Percentiles rank a stretch among this genome's conserved stretches.
Conservation (phyloP, 306 rosid species). For the Malus asiatica region DNA sequence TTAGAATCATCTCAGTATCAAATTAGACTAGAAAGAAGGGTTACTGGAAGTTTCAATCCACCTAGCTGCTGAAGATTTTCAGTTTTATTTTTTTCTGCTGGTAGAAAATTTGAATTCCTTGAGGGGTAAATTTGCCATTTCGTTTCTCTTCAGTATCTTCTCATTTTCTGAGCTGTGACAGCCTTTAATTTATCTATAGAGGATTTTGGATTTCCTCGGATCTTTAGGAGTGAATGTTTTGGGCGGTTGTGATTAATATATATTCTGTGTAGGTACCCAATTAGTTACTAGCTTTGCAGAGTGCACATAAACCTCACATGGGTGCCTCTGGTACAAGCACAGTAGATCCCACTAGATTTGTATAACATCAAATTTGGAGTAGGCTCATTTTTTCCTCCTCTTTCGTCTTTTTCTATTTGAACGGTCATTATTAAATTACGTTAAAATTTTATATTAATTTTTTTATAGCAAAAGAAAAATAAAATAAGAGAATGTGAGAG, state of each 20-base stretch:
- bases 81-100: neutral
- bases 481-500: too few species aligned
- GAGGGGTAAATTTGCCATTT: slow-evolving; percentile 4
- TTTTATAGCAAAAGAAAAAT: too few species aligned
- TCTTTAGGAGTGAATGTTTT: neutral
- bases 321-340: neutral
- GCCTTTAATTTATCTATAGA: neutral
- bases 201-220: neutral
- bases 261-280: neutral
- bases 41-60: neutral
- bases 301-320: slow-evolving; percentile 31
- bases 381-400: too few species aligned
- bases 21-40: neutral
- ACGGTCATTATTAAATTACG: rapidly evolving
- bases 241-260: neutral
- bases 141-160: neutral
- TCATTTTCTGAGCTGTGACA: neutral
- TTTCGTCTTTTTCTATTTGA: too few species aligned
- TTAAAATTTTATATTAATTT: too few species aligned
- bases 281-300: neutral
- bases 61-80: neutral
- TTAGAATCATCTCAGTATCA: too few species aligned
- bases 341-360: neutral
- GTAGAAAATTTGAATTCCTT: neutral
- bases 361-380: neutral